These are phyloP conservation scores for Rusavskia elegans DNA, from an alignment of 495 filamentous ascomycete genomes.

Conservation along the genomic window DNA sequence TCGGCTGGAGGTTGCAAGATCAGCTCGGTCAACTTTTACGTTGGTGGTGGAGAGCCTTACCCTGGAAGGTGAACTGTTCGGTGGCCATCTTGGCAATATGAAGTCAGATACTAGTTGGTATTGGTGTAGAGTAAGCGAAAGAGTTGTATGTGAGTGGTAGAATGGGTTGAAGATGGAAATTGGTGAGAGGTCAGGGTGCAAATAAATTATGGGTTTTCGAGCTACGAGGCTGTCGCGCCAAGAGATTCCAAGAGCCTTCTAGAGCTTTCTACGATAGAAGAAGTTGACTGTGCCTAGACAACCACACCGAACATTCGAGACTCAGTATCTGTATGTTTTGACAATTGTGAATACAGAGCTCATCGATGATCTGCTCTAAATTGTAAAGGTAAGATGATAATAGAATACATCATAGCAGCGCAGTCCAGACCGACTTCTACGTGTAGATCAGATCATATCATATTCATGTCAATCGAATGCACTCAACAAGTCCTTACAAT, in stretches of 20 bases:
- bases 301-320: too few relatives aligned
- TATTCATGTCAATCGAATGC: too few relatives aligned
- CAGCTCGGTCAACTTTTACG: not conserved
- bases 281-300: too few relatives aligned
- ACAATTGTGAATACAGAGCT: too few relatives aligned
- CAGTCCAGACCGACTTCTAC: too few relatives aligned
- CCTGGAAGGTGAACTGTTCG: not conserved
- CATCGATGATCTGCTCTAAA: too few relatives aligned
- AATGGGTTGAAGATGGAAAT: not conserved
- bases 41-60: not conserved
- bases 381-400: too few relatives aligned
- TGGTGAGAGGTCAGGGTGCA: not conserved
- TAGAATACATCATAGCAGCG: too few relatives aligned
- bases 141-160: not conserved
- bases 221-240: not conserved
- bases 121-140: not conserved
- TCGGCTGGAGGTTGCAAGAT: constrained; percentile 99
- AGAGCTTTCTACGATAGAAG: too few relatives aligned
- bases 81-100: not conserved
- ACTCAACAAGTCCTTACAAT: too few relatives aligned
- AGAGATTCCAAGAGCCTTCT: not conserved
- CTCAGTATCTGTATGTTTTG: too few relatives aligned
- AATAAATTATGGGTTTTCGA: not conserved
- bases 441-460: too few relatives aligned
- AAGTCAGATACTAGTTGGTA: not conserved